Evolutionary conservation across 495 filamentous ascomycete species (phyloP).

Genomic region (Tuber umbilicatum): DNA sequence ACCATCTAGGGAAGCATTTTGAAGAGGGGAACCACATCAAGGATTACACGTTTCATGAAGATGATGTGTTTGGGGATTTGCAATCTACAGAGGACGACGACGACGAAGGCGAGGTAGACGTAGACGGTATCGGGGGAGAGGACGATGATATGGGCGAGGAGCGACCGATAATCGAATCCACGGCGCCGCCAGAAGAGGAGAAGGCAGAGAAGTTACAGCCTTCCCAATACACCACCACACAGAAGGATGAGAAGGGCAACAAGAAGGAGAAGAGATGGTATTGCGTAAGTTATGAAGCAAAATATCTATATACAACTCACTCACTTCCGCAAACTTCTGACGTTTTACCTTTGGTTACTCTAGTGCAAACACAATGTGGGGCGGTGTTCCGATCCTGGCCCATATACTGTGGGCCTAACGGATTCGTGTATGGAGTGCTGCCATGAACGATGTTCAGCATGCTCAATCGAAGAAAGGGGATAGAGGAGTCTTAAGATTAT

Average conservation of each 20-base stretch:
- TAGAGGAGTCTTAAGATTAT: background rate
- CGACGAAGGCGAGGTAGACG: constrained; percentile 41
- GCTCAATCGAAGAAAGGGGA: background rate
- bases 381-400: constrained; percentile 19
- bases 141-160: background rate
- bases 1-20: constrained; percentile 84
- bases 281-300: constrained; percentile 20
- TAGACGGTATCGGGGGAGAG: constrained; percentile 33
- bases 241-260: background rate
- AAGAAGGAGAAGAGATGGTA: constrained; percentile 16
- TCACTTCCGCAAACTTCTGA: background rate
- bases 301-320: background rate
- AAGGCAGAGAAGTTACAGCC: constrained; percentile 11
- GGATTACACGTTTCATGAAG: constrained; percentile 28
- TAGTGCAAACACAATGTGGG: constrained; percentile 12
- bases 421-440: constrained; percentile 24
- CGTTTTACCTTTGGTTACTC: background rate
- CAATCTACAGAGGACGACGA: constrained; percentile 32
- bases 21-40: constrained; percentile 44
- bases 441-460: constrained; percentile 13
- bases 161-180: constrained; percentile 15
- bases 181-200: constrained; percentile 13
- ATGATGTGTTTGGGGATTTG: constrained; percentile 25
- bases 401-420: constrained; percentile 17
- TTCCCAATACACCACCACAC: constrained; percentile 8